Conservation (phyloP, 192 early-diverging fungal species). For the Rhizophagus prolifer region DNA sequence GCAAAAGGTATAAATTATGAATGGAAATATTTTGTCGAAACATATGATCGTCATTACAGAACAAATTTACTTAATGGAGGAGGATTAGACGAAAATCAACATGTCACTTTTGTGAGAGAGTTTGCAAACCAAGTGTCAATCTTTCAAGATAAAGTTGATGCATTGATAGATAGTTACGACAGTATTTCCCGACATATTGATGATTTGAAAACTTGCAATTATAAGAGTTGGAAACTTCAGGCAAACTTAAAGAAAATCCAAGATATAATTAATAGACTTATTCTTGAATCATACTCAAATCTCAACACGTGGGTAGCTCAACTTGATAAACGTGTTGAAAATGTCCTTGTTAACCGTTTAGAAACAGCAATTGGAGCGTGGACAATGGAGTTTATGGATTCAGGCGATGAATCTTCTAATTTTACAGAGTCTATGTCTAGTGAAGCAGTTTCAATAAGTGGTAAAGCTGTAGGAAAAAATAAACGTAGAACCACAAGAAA, state of each 20-base stretch:
- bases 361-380: conserved; percentile 75
- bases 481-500: conserved; percentile 28
- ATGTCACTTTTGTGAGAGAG: conserved; percentile 92
- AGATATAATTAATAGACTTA: conserved; percentile 87
- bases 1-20: conserved; percentile 73
- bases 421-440: conserved; percentile 47
- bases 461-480: conserved; percentile 38
- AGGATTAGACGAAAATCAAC: conserved; percentile 67
- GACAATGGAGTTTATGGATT: conserved; percentile 64
- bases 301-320: conserved; percentile 85
- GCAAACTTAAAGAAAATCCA: conserved; percentile 81
- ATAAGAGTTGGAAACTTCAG: conserved; percentile 64
- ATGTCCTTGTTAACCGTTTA: conserved; percentile 71
- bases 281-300: conserved; percentile 93
- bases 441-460: conserved; percentile 34
- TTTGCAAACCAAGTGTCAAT: conserved; percentile 85
- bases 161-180: conserved; percentile 78
- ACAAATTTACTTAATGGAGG: conserved; percentile 47
- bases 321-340: conserved; percentile 79
- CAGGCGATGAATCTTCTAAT: conserved; percentile 44
- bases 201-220: conserved; percentile 81
- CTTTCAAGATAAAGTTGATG: conserved; percentile 96
- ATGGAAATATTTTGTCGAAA: conserved; percentile 95
- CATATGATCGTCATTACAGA: conserved; percentile 47
- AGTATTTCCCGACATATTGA: conserved; percentile 79